Evolutionary conservation across 2,329 filamentous ascomycete genomes (phyloP).

Genomic region (Moelleriella libera): DNA sequence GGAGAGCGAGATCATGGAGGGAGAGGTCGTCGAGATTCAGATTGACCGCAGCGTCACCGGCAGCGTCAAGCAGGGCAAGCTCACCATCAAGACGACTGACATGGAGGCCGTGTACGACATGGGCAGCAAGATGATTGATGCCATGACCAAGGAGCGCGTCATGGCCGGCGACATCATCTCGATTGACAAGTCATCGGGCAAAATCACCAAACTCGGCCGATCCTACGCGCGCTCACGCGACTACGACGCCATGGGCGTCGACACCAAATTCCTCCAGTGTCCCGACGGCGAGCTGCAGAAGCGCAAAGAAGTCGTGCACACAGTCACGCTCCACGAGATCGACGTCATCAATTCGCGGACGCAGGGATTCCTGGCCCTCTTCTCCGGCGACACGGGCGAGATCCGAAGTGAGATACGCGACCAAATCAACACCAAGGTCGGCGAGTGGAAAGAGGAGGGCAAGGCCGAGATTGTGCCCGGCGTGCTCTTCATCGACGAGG

Average conservation of each 20-base stretch:
- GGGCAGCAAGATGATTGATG: slow-evolving; percentile 99
- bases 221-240: slow-evolving; percentile 91
- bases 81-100: slow-evolving; percentile 98
- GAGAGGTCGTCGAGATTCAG: slow-evolving; percentile 96
- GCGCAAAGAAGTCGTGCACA: slow-evolving; percentile 93
- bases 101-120: slow-evolving; percentile 99
- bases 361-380: slow-evolving; percentile 94
- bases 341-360: slow-evolving; percentile 98
- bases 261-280: slow-evolving; percentile 96
- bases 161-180: slow-evolving; percentile 98
- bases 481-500: slow-evolving; percentile 95
- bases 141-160: slow-evolving; percentile 98
- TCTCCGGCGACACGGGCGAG: slow-evolving; percentile 95
- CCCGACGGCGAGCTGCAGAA: slow-evolving; percentile 96
- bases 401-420: slow-evolving; percentile 94
- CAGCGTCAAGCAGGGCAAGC: slow-evolving; percentile 93
- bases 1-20: slow-evolving; percentile 98
- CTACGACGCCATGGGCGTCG: slow-evolving; percentile 97
- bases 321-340: slow-evolving; percentile 93
- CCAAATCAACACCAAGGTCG: slow-evolving; percentile 98
- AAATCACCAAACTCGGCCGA: slow-evolving; percentile 92
- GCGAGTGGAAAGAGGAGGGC: slow-evolving; percentile 98
- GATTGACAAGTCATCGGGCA: slow-evolving; percentile 95
- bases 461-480: slow-evolving; percentile 97
- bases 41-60: slow-evolving; percentile 95